These are phyloP conservation scores for Monotropa hypopitys DNA, from an alignment of 179 eudicot genomes.

Conservation along the genomic window DNA sequence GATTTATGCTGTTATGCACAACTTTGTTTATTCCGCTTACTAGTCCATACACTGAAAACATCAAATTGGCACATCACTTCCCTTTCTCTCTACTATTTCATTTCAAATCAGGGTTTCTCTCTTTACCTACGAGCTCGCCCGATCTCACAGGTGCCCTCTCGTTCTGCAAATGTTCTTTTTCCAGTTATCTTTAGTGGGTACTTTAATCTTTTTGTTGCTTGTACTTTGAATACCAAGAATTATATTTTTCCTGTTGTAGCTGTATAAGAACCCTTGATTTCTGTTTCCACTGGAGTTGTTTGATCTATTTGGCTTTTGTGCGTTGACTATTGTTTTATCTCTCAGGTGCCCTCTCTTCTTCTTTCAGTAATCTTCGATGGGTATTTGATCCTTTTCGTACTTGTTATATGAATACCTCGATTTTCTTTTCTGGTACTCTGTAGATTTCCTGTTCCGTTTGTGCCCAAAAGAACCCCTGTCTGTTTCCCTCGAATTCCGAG, in stretches of 20 bases:
- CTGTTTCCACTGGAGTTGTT: background rate
- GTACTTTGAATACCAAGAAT: background rate
- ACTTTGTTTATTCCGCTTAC: background rate
- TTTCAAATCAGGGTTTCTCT: constrained; percentile 7
- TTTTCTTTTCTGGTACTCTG: background rate
- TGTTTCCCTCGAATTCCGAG: background rate
- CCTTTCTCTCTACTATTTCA: background rate
- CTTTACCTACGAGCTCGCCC: constrained; percentile 10
- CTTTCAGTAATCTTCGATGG: constrained; percentile 5
- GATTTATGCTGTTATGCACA: background rate
- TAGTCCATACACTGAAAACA: too few species aligned
- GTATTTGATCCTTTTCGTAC: background rate
- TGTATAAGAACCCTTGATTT: constrained; percentile 3
- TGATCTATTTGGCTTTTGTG: background rate
- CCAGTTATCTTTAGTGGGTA: constrained; percentile 9
- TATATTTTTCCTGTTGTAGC: background rate
- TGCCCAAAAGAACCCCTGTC: constrained; percentile 4
- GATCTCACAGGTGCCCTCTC: constrained; percentile 24
- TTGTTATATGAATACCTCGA: background rate
- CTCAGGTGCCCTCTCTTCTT: constrained; percentile 9
- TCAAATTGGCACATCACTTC: background rate
- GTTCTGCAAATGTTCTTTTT: background rate
- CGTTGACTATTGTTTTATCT: background rate
- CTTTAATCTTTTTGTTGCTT: background rate
- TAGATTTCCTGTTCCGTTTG: background rate